Conservation (phyloP, 352 stramenopile species). For the Pythium monospermum region DNA sequence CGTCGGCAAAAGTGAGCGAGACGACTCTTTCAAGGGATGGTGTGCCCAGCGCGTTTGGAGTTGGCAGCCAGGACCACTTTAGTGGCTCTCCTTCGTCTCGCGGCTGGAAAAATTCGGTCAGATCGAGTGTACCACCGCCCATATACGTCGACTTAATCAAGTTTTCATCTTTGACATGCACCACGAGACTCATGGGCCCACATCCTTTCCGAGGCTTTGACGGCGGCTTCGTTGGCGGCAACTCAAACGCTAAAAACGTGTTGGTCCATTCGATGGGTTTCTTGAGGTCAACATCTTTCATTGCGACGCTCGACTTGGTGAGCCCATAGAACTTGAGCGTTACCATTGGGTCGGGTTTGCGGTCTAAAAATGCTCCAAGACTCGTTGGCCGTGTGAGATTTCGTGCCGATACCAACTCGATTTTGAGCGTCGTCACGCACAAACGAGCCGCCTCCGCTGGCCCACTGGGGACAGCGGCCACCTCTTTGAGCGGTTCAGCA, state of each 20-base stretch:
- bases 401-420: conserved; percentile 27
- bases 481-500: too few relatives aligned
- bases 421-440: conserved; percentile 15
- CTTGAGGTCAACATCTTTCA: conserved; percentile 40
- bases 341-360: conserved; percentile 35
- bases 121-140: conserved; percentile 28
- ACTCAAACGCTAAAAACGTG: conserved; percentile 20
- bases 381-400: conserved; percentile 28
- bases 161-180: conserved; percentile 40
- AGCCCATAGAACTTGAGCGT: conserved; percentile 27
- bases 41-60: neutral
- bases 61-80: conserved; percentile 3
- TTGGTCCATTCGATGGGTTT: conserved; percentile 26
- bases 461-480: neutral
- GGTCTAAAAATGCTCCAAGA: conserved; percentile 31
- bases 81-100: neutral
- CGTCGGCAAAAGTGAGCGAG: conserved; percentile 22
- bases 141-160: conserved; percentile 39
- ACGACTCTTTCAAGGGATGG: conserved; percentile 16
- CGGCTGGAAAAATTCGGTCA: conserved; percentile 30
- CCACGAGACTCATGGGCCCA: conserved; percentile 19
- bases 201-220: conserved; percentile 15
- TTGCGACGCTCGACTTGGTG: conserved; percentile 9
- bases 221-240: conserved; percentile 3
- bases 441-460: too few relatives aligned